Conservation (phyloP, 2,329 filamentous ascomycete species). For the Alternaria sp. region DNA sequence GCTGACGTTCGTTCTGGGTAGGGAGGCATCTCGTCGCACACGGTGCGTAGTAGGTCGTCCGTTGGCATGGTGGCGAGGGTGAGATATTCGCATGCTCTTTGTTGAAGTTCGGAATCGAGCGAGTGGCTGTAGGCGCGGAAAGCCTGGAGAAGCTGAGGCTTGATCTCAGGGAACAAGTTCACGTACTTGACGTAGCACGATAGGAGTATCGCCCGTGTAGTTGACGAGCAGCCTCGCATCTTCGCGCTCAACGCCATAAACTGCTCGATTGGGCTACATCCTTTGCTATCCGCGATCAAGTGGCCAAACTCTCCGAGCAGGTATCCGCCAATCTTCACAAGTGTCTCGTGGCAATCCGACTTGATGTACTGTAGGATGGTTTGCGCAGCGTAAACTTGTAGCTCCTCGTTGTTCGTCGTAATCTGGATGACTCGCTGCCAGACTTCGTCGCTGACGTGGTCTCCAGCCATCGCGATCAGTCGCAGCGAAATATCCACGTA, state of each 20-base stretch:
- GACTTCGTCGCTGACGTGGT: conserved; percentile 98
- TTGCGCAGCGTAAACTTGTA: conserved; percentile 95
- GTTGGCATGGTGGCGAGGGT: conserved; percentile 84
- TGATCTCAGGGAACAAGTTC: conserved; percentile 98
- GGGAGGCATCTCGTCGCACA: conserved; percentile 98
- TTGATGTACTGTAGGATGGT: conserved; percentile 94
- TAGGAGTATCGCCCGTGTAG: conserved; percentile 90
- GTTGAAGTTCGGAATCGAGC: conserved; percentile 92
- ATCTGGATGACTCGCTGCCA: conserved; percentile 99
- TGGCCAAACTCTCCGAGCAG: conserved; percentile 97
- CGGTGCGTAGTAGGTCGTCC: conserved; percentile 89
- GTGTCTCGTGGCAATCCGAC: conserved; percentile 93
- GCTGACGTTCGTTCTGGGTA: conserved; percentile 96
- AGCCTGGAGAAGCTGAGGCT: conserved; percentile 88
- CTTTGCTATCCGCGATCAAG: conserved; percentile 88
- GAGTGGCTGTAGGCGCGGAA: conserved; percentile 95
- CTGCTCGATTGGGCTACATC: conserved; percentile 96
- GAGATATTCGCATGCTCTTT: conserved; percentile 94
- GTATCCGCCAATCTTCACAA: conserved; percentile 98
- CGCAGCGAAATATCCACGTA: conserved; percentile 97
- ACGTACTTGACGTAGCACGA: conserved; percentile 98
- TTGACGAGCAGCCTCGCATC: conserved; percentile 85
- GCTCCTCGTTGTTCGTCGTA: conserved; percentile 97
- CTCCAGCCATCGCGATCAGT: conserved; percentile 93
- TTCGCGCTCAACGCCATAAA: conserved; percentile 92